phyloP scores from a whole-genome alignment of 176 grass and related monocot species.

The Avena eriantha region DNA sequence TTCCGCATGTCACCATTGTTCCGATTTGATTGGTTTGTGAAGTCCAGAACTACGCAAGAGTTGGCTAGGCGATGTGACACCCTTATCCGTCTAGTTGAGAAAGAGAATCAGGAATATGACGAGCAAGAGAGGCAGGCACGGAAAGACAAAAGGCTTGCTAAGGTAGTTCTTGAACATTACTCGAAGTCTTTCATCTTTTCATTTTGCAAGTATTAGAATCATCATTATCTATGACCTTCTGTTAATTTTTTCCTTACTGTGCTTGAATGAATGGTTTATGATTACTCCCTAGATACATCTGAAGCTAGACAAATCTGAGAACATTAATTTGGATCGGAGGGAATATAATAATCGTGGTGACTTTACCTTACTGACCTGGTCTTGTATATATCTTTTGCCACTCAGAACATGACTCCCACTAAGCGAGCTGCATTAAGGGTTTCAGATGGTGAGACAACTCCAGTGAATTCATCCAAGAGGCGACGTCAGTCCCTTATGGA shows the following conservation, averaged over 20 bases:
- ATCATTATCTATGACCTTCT: background rate
- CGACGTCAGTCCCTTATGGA: constrained; percentile 83
- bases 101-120: constrained; percentile 98
- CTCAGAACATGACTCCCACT: constrained; percentile 83
- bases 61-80: constrained; percentile 95
- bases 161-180: constrained; percentile 50
- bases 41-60: constrained; percentile 92
- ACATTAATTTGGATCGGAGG: too few relatives aligned
- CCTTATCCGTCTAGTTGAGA: constrained; percentile 93
- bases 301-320: too few relatives aligned
- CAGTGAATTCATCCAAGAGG: constrained; percentile 65
- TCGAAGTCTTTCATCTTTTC: background rate
- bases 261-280: background rate
- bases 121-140: constrained; percentile 92
- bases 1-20: constrained; percentile 92
- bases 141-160: constrained; percentile 89
- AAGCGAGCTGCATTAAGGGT: constrained; percentile 62
- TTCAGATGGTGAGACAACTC: constrained; percentile 71
- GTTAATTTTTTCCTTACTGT: background rate
- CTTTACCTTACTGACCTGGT: background rate
- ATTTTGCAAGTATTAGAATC: background rate
- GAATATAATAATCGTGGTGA: background rate
- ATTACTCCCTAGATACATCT: too few relatives aligned
- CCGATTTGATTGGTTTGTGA: constrained; percentile 99
- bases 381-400: constrained; percentile 5